Evolutionary conservation across 31 red algal genomes (phyloP), one percentile per base, ranked within the genome.

Genomic region (Porphyra umbilicalis): DNA sequence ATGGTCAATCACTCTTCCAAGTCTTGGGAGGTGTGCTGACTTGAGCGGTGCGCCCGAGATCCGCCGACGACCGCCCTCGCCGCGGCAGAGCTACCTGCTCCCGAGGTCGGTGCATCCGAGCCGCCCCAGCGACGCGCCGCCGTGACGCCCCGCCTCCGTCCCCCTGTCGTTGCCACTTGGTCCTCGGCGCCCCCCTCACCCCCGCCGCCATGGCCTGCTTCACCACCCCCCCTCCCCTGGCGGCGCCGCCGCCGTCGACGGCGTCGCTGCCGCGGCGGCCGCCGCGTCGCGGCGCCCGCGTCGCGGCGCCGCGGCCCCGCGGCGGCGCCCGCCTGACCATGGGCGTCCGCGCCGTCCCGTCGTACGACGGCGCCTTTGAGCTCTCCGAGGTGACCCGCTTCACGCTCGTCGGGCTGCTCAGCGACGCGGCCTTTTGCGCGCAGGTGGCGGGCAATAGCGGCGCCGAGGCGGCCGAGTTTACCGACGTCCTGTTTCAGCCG

Each of bases 281-380:
- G 77, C 77, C 25, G 20, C 77, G 76, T 4, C 76, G 13, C 8
- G 13, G 13, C 13, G 18, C 34, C 77, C 34, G 1, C 0, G 7
- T 31, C 15, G 0, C 77, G 33, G 34, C 34, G 33, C 57, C 15
- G 34, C 77, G 33, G 34, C 34, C 77, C 18, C 77, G 0, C 33
- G 32, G 30, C 77, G 30, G 25, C 77, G 77, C 77, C 18, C 34
- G 34, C 34, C 77, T 36, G 33, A 34, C 34, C 20, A 78, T 78
- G 77, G 77, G 34, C 77, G 33, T 78, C 34, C 77, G 77, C 33
- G 77, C 77, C 6, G 77, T 78, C 25, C 34, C 33, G 77, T 34
- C 34, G 34, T 78, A 78, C 77, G 35, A 78, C 77, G 77, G 77
- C 77, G 3, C 77, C 77, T 78, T 78, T 78, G 77, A 36, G 34